phyloP scores from a whole-genome alignment of 2,329 filamentous ascomycete genomes.

The Verticillium longisporum region DNA sequence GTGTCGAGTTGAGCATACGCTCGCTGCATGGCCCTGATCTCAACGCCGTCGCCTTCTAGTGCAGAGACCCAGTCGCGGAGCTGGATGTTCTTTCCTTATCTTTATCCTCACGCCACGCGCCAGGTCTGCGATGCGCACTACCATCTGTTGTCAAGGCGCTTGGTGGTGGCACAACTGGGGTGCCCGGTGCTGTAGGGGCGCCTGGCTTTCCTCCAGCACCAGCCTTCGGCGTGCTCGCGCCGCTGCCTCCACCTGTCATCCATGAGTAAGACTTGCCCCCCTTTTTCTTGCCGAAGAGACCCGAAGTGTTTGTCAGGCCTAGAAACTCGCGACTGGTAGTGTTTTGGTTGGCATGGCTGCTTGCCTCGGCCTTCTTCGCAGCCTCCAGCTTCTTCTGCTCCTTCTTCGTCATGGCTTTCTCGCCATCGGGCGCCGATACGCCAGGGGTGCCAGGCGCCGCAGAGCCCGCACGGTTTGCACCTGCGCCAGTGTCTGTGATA shows the following conservation, averaged over 20 bases:
- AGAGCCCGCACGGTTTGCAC: slow-evolving; percentile 46
- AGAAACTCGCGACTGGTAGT: slow-evolving; percentile 70
- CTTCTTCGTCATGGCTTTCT: slow-evolving; percentile 78
- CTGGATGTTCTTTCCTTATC: slow-evolving; percentile 72
- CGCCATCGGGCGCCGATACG: slow-evolving; percentile 53
- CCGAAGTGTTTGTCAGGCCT: slow-evolving; percentile 56
- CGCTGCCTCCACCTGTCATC: slow-evolving; percentile 57
- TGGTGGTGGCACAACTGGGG: slow-evolving; percentile 19
- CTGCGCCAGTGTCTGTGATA: slow-evolving; percentile 40
- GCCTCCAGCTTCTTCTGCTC: slow-evolving; percentile 69
- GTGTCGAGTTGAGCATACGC: slow-evolving; percentile 48
- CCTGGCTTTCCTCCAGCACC: slow-evolving; percentile 13
- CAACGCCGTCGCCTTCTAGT: slow-evolving; percentile 70
- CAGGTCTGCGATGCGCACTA: slow-evolving; percentile 50
- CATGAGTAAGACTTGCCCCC: slow-evolving; percentile 65
- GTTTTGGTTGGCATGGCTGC: slow-evolving; percentile 76
- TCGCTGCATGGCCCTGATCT: slow-evolving; percentile 54
- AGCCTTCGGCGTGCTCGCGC: slow-evolving; percentile 43
- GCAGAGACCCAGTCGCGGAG: slow-evolving; percentile 75
- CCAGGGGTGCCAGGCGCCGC: slow-evolving; percentile 55
- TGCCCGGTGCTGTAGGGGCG: slow-evolving; percentile 21
- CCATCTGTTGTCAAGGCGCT: slow-evolving; percentile 48
- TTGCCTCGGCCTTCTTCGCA: slow-evolving; percentile 71
- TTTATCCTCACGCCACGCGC: slow-evolving; percentile 72
- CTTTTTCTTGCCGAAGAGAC: slow-evolving; percentile 52